phyloP scores from a whole-genome alignment of 768 basidiomycete species.

The Mycena capillaripes region DNA sequence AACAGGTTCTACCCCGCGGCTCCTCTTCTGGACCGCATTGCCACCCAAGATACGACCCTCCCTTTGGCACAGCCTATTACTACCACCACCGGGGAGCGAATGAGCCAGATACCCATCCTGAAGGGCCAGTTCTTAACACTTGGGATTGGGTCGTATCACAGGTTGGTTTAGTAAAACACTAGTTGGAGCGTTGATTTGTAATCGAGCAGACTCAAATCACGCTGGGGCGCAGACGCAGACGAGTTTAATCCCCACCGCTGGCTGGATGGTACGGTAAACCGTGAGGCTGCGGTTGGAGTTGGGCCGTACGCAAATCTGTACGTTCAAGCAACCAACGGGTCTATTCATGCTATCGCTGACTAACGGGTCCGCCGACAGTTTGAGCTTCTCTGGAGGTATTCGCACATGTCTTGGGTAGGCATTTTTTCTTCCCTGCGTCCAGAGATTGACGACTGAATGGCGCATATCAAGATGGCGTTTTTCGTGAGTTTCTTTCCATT shows the following conservation, averaged over 20 bases:
- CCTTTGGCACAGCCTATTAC: neutral
- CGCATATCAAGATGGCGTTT: constrained; percentile 9
- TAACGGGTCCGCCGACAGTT: constrained; percentile 2
- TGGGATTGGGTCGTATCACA: constrained; percentile 12
- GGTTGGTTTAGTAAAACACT: constrained; percentile 23
- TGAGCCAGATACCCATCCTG: neutral
- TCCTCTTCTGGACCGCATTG: neutral
- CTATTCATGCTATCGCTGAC: neutral
- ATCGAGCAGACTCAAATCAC: neutral
- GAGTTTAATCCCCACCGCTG: constrained; percentile 21
- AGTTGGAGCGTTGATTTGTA: neutral
- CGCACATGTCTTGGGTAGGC: constrained; percentile 17
- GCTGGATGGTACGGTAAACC: neutral
- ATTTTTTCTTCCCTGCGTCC: neutral
- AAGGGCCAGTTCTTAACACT: neutral
- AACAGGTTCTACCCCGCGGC: constrained; percentile 12
- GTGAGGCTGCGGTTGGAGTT: neutral
- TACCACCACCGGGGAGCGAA: neutral
- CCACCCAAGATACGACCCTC: neutral
- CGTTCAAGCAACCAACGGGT: neutral
- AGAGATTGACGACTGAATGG: neutral
- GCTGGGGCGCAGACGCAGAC: constrained; percentile 28
- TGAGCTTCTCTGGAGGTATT: constrained; percentile 17
- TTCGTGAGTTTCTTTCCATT: neutral
- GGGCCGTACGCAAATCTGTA: constrained; percentile 32